Conservation (phyloP, 257 asterid species). For the Thymus quinquecostatus region DNA sequence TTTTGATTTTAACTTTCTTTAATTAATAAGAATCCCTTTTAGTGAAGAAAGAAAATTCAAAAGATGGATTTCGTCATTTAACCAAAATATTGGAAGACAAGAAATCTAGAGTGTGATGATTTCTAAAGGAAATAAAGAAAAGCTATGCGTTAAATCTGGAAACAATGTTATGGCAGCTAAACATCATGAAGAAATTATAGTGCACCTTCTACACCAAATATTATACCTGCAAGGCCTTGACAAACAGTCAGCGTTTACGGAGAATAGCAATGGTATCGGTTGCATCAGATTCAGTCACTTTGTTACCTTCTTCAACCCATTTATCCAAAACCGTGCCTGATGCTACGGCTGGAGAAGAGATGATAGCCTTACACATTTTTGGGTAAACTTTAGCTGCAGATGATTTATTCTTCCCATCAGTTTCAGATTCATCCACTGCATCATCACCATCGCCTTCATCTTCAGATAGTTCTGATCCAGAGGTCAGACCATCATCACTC, state of each 20-base stretch:
- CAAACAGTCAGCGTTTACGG: constrained; percentile 52
- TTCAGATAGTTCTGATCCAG: constrained; percentile 52
- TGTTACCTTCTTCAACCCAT: constrained; percentile 77
- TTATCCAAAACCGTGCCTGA: constrained; percentile 49
- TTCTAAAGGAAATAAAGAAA: neutral
- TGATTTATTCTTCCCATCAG: constrained; percentile 28
- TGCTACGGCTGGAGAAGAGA: constrained; percentile 43
- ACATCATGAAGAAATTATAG: neutral
- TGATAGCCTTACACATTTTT: constrained; percentile 47
- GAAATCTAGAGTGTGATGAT: neutral
- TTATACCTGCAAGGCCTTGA: constrained; percentile 76
- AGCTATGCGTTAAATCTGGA: neutral
- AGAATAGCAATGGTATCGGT: constrained; percentile 41
- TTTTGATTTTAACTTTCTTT: too few species aligned
- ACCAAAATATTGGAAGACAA: neutral
- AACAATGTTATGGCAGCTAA: neutral
- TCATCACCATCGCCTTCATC: constrained; percentile 47
- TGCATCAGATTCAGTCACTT: constrained; percentile 51
- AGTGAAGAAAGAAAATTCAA: neutral
- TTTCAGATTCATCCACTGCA: constrained; percentile 36
- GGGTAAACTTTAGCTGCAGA: constrained; percentile 7
- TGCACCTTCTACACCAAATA: neutral
- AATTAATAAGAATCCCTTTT: neutral
- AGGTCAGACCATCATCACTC: constrained; percentile 38
- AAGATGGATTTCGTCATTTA: neutral